These are phyloP conservation scores for Cairneyella variabilis DNA, from an alignment of 495 filamentous ascomycete species.

Conservation along the genomic window DNA sequence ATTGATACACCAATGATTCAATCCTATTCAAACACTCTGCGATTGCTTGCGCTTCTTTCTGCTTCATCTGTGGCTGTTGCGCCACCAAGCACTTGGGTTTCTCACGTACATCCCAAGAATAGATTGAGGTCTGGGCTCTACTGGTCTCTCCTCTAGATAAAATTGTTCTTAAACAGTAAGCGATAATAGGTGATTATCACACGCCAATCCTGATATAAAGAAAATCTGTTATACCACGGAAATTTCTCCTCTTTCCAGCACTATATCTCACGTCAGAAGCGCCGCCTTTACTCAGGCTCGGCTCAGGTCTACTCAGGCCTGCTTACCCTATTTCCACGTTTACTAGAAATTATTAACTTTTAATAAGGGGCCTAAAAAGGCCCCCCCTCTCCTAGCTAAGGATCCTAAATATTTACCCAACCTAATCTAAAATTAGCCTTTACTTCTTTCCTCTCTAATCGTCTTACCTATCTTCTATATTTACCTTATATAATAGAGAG, in stretches of 20 bases:
- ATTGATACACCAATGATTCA: too few relatives aligned
- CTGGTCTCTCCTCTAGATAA: too few relatives aligned
- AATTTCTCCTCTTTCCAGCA: constrained; percentile 10
- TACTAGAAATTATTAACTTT: constrained; percentile 5
- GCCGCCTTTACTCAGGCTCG: constrained; percentile 9
- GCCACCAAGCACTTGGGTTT: too few relatives aligned
- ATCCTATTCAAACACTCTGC: too few relatives aligned
- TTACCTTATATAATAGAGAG: background rate
- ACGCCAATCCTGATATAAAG: too few relatives aligned
- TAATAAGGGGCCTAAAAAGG: constrained; percentile 1
- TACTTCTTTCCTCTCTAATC: constrained; percentile 10
- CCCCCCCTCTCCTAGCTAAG: constrained; percentile 5
- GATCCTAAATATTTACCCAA: constrained; percentile 13
- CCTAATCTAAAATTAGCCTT: constrained; percentile 15
- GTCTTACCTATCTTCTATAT: background rate
- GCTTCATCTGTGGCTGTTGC: too few relatives aligned
- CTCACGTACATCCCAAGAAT: too few relatives aligned
- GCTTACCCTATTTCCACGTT: constrained; percentile 1
- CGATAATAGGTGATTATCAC: too few relatives aligned
- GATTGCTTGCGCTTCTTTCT: too few relatives aligned
- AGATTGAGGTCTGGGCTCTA: too few relatives aligned
- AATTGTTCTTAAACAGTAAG: too few relatives aligned
- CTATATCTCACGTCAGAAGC: constrained; percentile 9
- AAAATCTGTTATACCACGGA: constrained; percentile 11
- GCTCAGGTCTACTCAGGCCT: constrained; percentile 1